Evolutionary conservation across 116 monocot genomes (phyloP).

Genomic region (Dioscorea cayenensis): DNA sequence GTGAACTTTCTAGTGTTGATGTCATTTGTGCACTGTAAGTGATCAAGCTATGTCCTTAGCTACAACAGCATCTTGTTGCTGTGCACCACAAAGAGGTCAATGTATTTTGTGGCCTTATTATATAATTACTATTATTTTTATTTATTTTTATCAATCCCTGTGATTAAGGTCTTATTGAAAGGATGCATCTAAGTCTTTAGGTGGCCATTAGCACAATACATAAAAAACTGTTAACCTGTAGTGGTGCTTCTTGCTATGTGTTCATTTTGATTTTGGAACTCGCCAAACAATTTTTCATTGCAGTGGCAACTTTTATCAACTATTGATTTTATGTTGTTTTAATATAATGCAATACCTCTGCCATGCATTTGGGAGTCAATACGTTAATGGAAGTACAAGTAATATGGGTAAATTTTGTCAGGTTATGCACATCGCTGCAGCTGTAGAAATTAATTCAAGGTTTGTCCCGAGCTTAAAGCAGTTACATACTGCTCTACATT

Average conservation of each 20-base stretch:
- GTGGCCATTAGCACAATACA: too few species aligned
- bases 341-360: not conserved
- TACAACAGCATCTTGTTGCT: too few species aligned
- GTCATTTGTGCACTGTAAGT: too few species aligned
- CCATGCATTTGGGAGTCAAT: not conserved
- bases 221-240: too few species aligned
- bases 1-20: too few species aligned
- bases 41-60: too few species aligned
- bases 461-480: conserved; percentile 77
- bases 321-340: not conserved
- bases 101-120: too few species aligned
- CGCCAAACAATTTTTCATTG: not conserved
- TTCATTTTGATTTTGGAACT: not conserved
- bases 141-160: too few species aligned
- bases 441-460: conserved; percentile 72
- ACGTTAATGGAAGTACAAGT: not conserved
- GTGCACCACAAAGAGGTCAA: too few species aligned
- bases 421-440: conserved; percentile 99
- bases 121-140: too few species aligned
- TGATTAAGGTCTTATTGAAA: too few species aligned
- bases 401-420: conserved; percentile 21
- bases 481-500: conserved; percentile 65
- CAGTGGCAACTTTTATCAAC: not conserved
- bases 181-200: too few species aligned
- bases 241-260: not conserved